These are phyloP conservation scores for Detonula confervacea DNA, from an alignment of 352 stramenopile species.

Conservation along the genomic window DNA sequence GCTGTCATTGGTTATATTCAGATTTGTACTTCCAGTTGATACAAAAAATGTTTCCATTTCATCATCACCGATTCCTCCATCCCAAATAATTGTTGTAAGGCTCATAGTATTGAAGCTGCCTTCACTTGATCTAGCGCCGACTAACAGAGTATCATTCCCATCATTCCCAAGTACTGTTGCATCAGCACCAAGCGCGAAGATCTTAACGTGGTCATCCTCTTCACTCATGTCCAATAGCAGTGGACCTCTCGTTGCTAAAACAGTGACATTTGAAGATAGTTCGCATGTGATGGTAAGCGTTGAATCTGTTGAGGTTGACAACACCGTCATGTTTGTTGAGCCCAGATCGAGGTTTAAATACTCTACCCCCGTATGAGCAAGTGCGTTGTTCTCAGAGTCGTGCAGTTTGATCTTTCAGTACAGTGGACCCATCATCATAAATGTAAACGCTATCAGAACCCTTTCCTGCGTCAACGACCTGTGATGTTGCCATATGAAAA, in stretches of 20 bases:
- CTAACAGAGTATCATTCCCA: slow-evolving; percentile 15
- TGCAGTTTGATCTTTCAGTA: not conserved
- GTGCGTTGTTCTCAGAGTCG: not conserved
- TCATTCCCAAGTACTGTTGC: not conserved
- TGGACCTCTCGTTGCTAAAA: too few relatives aligned
- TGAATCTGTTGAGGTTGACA: too few relatives aligned
- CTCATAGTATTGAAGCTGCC: slow-evolving; percentile 33
- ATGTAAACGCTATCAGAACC: not conserved
- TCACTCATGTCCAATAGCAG: too few relatives aligned
- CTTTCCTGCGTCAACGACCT: not conserved
- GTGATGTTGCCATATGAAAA: too few relatives aligned
- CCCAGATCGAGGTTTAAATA: too few relatives aligned
- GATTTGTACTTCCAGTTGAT: slow-evolving; percentile 29
- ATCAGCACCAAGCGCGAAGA: slow-evolving; percentile 16
- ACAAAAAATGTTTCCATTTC: slow-evolving; percentile 28
- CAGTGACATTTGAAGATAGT: too few relatives aligned
- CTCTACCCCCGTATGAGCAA: not conserved
- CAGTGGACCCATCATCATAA: slow-evolving; percentile 1
- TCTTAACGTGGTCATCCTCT: slow-evolving; percentile 21
- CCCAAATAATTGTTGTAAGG: slow-evolving; percentile 30
- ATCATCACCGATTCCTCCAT: slow-evolving; percentile 32
- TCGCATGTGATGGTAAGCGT: too few relatives aligned
- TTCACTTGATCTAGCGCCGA: slow-evolving; percentile 15
- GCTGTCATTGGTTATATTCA: slow-evolving; percentile 38
- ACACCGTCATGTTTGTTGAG: too few relatives aligned